phyloP scores from a whole-genome alignment of 495 filamentous ascomycete genomes.

The Penicillium taxi region DNA sequence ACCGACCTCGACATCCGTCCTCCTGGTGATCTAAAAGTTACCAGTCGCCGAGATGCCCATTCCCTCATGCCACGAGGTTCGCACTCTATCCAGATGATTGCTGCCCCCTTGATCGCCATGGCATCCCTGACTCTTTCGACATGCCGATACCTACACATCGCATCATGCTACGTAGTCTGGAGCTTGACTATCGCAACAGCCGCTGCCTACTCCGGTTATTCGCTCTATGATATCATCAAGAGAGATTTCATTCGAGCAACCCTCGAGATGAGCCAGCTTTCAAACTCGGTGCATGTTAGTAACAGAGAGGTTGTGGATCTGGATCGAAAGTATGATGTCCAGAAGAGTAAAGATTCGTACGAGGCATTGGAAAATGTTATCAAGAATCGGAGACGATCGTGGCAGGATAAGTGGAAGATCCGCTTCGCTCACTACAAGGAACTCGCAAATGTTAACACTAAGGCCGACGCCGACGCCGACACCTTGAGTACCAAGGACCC shows the following conservation, averaged over 20 bases:
- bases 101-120: neutral
- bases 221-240: neutral
- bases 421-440: neutral
- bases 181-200: neutral
- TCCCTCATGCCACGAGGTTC: neutral
- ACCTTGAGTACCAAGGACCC: no score
- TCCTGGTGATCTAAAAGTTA: neutral
- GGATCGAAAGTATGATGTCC: neutral
- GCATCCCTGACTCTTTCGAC: neutral
- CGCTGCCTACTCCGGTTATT: neutral
- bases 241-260: neutral
- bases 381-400: neutral
- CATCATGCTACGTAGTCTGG: neutral
- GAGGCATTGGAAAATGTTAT: neutral
- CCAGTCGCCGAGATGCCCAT: neutral
- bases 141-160: neutral
- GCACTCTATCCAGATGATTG: neutral
- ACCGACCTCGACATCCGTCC: neutral
- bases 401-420: neutral
- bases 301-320: neutral
- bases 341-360: neutral
- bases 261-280: neutral
- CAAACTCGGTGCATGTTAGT: neutral
- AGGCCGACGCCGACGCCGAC: neutral
- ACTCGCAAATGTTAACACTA: neutral